phyloP scores from a whole-genome alignment of 176 grass and related monocot species.

The Oryza meridionalis region DNA sequence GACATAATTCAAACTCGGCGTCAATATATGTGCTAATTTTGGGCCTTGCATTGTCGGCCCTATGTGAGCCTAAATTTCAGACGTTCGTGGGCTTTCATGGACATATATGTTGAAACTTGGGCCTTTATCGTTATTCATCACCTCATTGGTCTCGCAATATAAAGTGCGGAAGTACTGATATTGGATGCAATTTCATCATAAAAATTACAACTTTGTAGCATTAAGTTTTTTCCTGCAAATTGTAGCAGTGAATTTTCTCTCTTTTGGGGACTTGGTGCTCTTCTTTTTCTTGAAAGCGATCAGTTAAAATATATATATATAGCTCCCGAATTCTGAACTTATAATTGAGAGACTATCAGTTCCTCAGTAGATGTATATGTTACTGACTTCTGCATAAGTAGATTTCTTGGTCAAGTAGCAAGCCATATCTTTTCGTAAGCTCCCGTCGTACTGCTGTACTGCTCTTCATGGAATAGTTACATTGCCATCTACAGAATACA shows the following conservation, averaged over 20 bases:
- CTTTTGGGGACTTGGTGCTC: not conserved
- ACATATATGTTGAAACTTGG: not conserved
- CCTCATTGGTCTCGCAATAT: not conserved
- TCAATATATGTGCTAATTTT: too few species aligned
- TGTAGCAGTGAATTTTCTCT: not conserved
- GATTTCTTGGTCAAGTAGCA: too few species aligned
- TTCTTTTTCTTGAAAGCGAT: not conserved
- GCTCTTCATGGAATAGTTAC: too few species aligned
- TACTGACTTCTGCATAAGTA: too few species aligned
- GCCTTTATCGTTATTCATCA: not conserved
- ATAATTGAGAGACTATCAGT: not conserved
- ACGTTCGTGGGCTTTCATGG: too few species aligned
- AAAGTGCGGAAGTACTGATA: not conserved
- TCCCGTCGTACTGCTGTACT: too few species aligned
- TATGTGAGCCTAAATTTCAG: not conserved
- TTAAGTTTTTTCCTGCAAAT: not conserved
- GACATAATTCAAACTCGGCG: too few species aligned
- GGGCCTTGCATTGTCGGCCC: not conserved
- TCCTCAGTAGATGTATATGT: not conserved
- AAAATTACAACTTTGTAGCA: not conserved
- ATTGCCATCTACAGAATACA: too few species aligned
- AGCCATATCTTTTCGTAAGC: too few species aligned
- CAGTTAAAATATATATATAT: not conserved
- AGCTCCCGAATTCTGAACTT: not conserved
- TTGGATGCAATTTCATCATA: not conserved